These are phyloP conservation scores for Saturnispora diversa DNA, from an alignment of 805 yeast genomes.

Conservation along the genomic window DNA sequence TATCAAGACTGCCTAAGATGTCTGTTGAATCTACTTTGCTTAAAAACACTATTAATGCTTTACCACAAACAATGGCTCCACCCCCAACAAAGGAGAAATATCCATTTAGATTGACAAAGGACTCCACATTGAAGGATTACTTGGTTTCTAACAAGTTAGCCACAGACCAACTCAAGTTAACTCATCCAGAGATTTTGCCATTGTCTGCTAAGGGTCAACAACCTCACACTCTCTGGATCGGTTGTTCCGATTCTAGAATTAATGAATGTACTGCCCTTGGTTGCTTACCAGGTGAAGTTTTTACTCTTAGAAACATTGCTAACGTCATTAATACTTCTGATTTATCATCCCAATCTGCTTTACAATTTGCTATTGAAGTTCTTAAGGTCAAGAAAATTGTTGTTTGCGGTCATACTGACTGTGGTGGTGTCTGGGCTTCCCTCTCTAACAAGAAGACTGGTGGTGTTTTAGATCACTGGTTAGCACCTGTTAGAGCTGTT, in stretches of 20 bases:
- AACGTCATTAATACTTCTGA: constrained; percentile 68
- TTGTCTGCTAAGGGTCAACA: constrained; percentile 71
- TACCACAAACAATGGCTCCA: constrained; percentile 10
- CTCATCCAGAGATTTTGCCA: constrained; percentile 52
- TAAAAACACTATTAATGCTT: background rate
- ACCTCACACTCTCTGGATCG: constrained; percentile 93
- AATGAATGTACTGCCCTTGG: constrained; percentile 67
- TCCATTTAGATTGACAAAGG: constrained; percentile 40
- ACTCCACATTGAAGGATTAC: constrained; percentile 42
- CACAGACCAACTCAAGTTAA: constrained; percentile 39
- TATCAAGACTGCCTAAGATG: constrained; percentile 13
- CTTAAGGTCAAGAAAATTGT: constrained; percentile 73
- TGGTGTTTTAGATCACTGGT: constrained; percentile 65
- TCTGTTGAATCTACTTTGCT: constrained; percentile 8
- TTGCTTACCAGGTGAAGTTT: constrained; percentile 85
- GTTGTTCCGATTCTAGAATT: constrained; percentile 88
- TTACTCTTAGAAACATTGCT: constrained; percentile 83
- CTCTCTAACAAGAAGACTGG: constrained; percentile 57
- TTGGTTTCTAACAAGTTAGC: constrained; percentile 39
- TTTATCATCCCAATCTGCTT: constrained; percentile 62
- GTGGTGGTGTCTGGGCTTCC: constrained; percentile 88
- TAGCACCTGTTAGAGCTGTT: constrained; percentile 58
- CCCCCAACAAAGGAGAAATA: constrained; percentile 6
- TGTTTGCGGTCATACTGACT: constrained; percentile 90
- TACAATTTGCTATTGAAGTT: constrained; percentile 83